These are phyloP conservation scores for Phytophthora lateralis DNA, from an alignment of 352 stramenopile genomes.

Conservation along the genomic window DNA sequence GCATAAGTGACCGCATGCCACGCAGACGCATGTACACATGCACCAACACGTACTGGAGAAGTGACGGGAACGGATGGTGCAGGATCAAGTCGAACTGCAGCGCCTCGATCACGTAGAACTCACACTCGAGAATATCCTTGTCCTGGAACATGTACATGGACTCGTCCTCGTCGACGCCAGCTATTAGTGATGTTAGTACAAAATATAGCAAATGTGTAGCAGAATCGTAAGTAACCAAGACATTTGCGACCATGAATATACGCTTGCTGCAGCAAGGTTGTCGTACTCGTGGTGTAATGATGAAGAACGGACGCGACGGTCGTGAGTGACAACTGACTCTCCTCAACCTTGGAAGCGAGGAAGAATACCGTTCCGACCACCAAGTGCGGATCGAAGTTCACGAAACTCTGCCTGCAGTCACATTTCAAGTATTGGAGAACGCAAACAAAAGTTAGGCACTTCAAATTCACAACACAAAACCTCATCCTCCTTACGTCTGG, in stretches of 20 bases:
- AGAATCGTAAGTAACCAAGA: neutral
- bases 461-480: neutral
- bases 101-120: conserved; percentile 90
- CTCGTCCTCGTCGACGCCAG: conserved; percentile 84
- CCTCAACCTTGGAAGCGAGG: conserved; percentile 87
- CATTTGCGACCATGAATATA: neutral
- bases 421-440: neutral
- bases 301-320: conserved; percentile 84
- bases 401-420: conserved; percentile 83
- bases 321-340: conserved; percentile 82
- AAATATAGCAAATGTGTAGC: neutral
- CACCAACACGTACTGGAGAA: conserved; percentile 64
- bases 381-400: conserved; percentile 88
- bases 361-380: conserved; percentile 88
- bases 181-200: conserved; percentile 30
- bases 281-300: conserved; percentile 85
- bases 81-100: conserved; percentile 90
- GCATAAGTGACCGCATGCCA: neutral
- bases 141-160: conserved; percentile 90
- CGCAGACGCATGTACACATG: neutral
- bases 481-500: conserved; percentile 58
- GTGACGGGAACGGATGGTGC: conserved; percentile 81
- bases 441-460: neutral
- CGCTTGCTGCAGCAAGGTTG: neutral
- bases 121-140: conserved; percentile 90